Evolutionary conservation across 805 yeast genomes (phyloP).

Genomic region (Spathaspora arborariae): DNA sequence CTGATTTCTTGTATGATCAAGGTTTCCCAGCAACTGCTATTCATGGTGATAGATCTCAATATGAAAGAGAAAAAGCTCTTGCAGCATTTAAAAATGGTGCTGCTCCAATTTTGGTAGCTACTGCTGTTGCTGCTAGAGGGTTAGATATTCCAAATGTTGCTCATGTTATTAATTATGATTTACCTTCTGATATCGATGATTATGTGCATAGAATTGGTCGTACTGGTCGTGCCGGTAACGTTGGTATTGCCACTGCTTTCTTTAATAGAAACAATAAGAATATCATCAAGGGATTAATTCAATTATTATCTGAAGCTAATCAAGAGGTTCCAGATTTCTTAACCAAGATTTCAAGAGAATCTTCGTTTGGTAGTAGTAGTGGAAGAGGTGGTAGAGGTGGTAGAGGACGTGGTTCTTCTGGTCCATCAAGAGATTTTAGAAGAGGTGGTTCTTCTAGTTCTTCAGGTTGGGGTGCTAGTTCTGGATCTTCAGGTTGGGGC

Average conservation of each 20-base stretch:
- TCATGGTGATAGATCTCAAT: constrained; percentile 98
- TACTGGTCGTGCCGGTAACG: constrained; percentile 99
- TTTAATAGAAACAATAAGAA: constrained; percentile 94
- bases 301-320: constrained; percentile 88
- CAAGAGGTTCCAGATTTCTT: constrained; percentile 95
- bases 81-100: constrained; percentile 89
- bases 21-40: constrained; percentile 96
- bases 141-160: constrained; percentile 98
- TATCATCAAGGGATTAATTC: constrained; percentile 82
- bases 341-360: constrained; percentile 74
- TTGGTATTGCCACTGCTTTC: constrained; percentile 97
- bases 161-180: constrained; percentile 95
- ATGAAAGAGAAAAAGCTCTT: constrained; percentile 96
- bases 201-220: constrained; percentile 99
- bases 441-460: constrained; percentile 28
- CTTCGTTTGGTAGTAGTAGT: constrained; percentile 43
- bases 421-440: constrained; percentile 49
- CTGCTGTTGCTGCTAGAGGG: constrained; percentile 99
- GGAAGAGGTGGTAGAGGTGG: constrained; percentile 32
- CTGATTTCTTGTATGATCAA: constrained; percentile 86
- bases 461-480: constrained; percentile 19
- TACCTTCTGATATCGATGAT: constrained; percentile 96
- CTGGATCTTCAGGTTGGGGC: constrained; percentile 14
- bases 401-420: constrained; percentile 56
- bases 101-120: constrained; percentile 94